Percentiles rank a stretch among this genome's conserved stretches.
phyloP scores from a whole-genome alignment of 345 rosid genomes.

The Mallotus nudiflorus region DNA sequence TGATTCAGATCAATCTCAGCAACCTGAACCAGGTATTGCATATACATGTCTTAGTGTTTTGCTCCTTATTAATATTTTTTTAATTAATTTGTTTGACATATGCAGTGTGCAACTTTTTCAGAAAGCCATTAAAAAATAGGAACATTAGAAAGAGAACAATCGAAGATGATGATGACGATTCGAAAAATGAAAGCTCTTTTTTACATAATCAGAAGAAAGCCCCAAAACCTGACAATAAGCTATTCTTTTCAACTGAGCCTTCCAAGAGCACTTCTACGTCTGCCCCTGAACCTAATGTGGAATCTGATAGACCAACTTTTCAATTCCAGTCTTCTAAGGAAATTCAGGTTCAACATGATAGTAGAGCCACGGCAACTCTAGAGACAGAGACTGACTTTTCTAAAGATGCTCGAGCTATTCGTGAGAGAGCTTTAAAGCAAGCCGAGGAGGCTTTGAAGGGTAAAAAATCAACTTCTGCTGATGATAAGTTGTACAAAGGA shows the following conservation, averaged over 20 bases:
- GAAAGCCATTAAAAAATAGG: conserved; percentile 65
- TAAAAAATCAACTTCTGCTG: conserved; percentile 41
- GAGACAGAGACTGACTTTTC: conserved; percentile 89
- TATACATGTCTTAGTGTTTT: neutral
- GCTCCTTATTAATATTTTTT: neutral
- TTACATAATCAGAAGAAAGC: conserved; percentile 52
- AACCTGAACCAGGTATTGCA: conserved; percentile 44
- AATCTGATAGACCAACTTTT: conserved; percentile 43
- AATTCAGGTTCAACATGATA: conserved; percentile 84
- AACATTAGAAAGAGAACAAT: conserved; percentile 69
- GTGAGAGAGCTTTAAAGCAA: conserved; percentile 73
- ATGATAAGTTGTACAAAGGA: conserved; percentile 72
- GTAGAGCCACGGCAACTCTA: conserved; percentile 72
- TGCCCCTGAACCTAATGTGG: conserved; percentile 31
- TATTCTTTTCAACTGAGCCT: conserved; percentile 65
- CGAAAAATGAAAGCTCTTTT: conserved; percentile 42
- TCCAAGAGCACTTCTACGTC: conserved; percentile 42
- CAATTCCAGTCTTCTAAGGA: conserved; percentile 84
- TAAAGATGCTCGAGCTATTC: conserved; percentile 76
- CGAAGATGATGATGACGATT: conserved; percentile 60
- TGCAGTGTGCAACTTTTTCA: conserved; percentile 75
- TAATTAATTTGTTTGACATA: conserved; percentile 17
- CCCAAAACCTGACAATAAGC: conserved; percentile 53
- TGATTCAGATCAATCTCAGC: conserved; percentile 43
- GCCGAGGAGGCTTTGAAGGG: conserved; percentile 72